Conservation (phyloP, 768 basidiomycete genomes). For the Lactifluus volemus region DNA sequence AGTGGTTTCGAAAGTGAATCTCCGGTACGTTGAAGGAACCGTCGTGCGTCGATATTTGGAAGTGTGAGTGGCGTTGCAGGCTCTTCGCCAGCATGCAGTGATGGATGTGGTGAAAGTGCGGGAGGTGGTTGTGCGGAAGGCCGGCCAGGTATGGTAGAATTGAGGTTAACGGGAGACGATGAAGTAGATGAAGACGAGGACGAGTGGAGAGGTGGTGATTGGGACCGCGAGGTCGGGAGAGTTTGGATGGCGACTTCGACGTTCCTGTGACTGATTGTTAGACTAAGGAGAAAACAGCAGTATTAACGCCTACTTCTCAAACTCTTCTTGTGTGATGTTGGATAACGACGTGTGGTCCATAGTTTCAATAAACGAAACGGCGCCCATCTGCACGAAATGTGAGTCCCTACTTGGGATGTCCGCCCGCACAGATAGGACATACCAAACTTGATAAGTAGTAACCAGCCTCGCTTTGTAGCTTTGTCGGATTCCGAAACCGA, state of each 20-base stretch:
- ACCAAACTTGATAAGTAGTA: slow-evolving; percentile 96
- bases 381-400: slow-evolving; percentile 62
- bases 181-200: slow-evolving; percentile 24
- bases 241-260: slow-evolving; percentile 53
- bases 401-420: not conserved
- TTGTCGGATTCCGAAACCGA: slow-evolving; percentile 83
- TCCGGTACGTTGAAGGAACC: slow-evolving; percentile 82
- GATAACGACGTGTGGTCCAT: slow-evolving; percentile 95
- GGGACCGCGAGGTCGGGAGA: slow-evolving; percentile 32
- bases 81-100: slow-evolving; percentile 73
- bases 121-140: slow-evolving; percentile 13
- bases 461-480: slow-evolving; percentile 90
- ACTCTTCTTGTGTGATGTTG: slow-evolving; percentile 90
- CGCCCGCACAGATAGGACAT: slow-evolving; percentile 24
- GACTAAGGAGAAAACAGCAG: not conserved
- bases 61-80: slow-evolving; percentile 74
- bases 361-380: slow-evolving; percentile 95
- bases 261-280: slow-evolving; percentile 30
- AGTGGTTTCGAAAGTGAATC: slow-evolving; percentile 87
- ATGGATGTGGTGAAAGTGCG: slow-evolving; percentile 6
- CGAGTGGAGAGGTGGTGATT: slow-evolving; percentile 26
- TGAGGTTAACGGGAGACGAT: slow-evolving; percentile 25
- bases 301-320: slow-evolving; percentile 52
- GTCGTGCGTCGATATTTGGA: slow-evolving; percentile 61
- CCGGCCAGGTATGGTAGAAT: slow-evolving; percentile 1